A percentile compares a stretch with the other conserved stretches of the same genome.
phyloP scores from a whole-genome alignment of 2,329 filamentous ascomycete genomes.

The Pseudonectria buxi region DNA sequence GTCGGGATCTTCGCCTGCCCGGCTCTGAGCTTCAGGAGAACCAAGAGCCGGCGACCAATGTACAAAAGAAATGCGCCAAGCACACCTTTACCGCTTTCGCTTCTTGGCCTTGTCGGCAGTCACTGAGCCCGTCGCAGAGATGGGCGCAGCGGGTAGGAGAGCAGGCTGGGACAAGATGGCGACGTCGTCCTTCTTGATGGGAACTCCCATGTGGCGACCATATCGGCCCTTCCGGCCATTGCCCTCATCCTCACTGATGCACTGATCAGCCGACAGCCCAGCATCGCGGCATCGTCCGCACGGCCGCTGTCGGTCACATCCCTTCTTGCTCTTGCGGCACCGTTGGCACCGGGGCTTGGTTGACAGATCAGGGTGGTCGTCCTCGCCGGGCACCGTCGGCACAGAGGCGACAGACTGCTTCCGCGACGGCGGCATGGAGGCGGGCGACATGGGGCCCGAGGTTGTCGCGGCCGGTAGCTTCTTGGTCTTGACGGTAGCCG shows the following conservation, averaged over 20 bases:
- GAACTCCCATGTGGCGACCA: slow-evolving; percentile 63
- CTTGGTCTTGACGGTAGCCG: slow-evolving; percentile 41
- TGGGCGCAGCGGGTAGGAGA: slow-evolving; percentile 39
- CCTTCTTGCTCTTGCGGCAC: slow-evolving; percentile 99
- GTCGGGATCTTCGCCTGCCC: too few relatives aligned
- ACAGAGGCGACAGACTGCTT: slow-evolving; percentile 67
- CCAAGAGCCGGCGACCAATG: too few relatives aligned
- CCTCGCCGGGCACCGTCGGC: slow-evolving; percentile 58
- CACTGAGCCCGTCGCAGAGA: slow-evolving; percentile 29
- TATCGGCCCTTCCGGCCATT: slow-evolving; percentile 96
- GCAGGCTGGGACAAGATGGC: slow-evolving; percentile 29
- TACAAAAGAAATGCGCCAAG: too few relatives aligned
- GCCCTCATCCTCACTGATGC: slow-evolving; percentile 94
- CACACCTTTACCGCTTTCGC: slow-evolving; percentile 45
- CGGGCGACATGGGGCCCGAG: slow-evolving; percentile 51
- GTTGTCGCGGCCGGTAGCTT: slow-evolving; percentile 34
- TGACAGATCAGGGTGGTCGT: slow-evolving; percentile 86
- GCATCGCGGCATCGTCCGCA: slow-evolving; percentile 95
- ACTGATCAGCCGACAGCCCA: slow-evolving; percentile 85
- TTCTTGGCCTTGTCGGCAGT: slow-evolving; percentile 53
- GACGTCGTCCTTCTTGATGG: slow-evolving; percentile 52
- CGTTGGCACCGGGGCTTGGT: slow-evolving; percentile 96
- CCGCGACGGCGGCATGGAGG: slow-evolving; percentile 64
- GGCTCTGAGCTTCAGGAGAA: too few relatives aligned
- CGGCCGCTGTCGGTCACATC: slow-evolving; percentile 91